A percentile compares a stretch with the other conserved stretches of the same genome.
Conservation (phyloP, 345 rosid species). For the Aethionema arabicum region DNA sequence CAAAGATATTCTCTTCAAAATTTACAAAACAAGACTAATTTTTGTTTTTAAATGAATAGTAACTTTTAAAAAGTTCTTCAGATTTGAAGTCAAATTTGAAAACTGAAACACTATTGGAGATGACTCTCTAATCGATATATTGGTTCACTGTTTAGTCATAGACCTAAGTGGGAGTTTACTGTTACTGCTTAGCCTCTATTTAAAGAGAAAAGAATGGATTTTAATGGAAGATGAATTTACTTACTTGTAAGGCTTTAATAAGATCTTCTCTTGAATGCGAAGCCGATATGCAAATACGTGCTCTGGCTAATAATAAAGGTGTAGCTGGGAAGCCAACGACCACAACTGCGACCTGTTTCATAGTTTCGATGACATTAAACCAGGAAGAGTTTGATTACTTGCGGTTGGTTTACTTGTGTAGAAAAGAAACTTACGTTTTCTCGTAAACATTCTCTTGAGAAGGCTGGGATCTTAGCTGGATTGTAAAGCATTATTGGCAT, state of each 20-base stretch:
- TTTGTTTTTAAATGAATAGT: too few species aligned
- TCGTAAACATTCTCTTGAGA: constrained; percentile 85
- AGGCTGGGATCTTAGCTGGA: constrained; percentile 94
- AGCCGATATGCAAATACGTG: constrained; percentile 81
- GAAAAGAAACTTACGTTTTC: constrained; percentile 50
- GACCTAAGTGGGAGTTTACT: background rate
- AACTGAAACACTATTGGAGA: too few species aligned
- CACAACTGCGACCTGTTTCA: constrained; percentile 54
- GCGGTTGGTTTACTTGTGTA: background rate
- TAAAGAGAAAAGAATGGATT: constrained; percentile 5
- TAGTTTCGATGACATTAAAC: background rate
- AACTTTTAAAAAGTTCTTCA: too few species aligned
- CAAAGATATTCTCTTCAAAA: too few species aligned
- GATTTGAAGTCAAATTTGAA: too few species aligned
- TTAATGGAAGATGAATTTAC: constrained; percentile 31
- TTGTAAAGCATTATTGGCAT: constrained; percentile 99
- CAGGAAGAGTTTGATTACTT: background rate
- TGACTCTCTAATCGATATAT: too few species aligned
- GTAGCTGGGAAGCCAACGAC: constrained; percentile 69
- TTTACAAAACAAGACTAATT: too few species aligned
- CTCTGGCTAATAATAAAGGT: constrained; percentile 77
- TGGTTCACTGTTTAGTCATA: background rate
- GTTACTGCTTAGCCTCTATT: background rate
- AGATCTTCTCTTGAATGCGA: constrained; percentile 75
- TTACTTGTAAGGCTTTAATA: constrained; percentile 66